Evolutionary conservation across 371 early-diverging fungal genomes (phyloP), one percentile per base, ranked within the genome.

Genomic region (Paraphysoderma sedebokerense): DNA sequence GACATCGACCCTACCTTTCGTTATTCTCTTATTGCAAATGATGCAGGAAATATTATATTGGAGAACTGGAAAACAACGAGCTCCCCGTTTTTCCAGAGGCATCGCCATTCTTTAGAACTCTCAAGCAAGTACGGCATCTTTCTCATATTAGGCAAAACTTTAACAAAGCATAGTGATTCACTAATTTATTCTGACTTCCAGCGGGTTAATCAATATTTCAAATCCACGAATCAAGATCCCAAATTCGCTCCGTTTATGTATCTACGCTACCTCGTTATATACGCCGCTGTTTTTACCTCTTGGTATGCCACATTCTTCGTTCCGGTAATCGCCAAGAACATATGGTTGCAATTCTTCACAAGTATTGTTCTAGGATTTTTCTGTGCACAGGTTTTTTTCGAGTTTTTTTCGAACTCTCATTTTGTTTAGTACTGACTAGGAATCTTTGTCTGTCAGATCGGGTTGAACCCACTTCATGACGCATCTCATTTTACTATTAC

Each of bases 381-480:
- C 1, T 65, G 61, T 47, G 68, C 72, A 7, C 68, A 60, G 32
- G n/a, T n/a, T n/a, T n/a, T n/a, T n/a, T n/a, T 54, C 40, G 7
- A 15, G 40, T 9, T 28, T 23, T 15, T 35, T 35, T 35, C n/a
- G 15, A n/a, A n/a, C 35, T 35, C 35, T 35, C 35, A 15, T 35
- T 15, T 35, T n/a, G n/a, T 15, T n/a, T 35, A 15, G 35, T 15
- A 35, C n/a, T 15, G n/a, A 35, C 35, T 35, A n/a, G 15, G 15
- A 35, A n/a, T 44, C 30, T 31, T n/a, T n/a, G n/a, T n/a, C n/a
- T n/a, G n/a, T n/a, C n/a, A 57, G 50, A 59, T 66, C 31, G 72
- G 73, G 30, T 53, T 74, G 17, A 67, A 67, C 48, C 75, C 66
- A 20, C 50, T 74, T 11, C 75, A 74, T 47, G 75, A 74, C 48